phyloP scores from a whole-genome alignment of 2,329 filamentous ascomycete species.

The Aspergillus ochraceus region DNA sequence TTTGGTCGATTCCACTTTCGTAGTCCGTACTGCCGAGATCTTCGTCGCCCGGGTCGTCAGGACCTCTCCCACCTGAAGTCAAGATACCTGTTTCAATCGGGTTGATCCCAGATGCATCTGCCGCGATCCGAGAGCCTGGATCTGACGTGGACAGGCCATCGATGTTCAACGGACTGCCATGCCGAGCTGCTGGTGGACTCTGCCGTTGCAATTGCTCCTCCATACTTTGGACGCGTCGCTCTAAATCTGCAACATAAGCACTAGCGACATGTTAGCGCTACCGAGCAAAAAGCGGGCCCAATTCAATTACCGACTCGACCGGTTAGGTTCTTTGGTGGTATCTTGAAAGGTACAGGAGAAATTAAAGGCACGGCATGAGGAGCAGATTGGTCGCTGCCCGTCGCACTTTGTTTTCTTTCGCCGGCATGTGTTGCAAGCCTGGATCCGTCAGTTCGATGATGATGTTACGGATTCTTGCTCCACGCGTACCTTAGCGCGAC shows the following conservation, averaged over 20 bases:
- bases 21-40: not conserved
- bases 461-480: not conserved
- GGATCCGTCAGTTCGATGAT: not conserved
- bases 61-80: not conserved
- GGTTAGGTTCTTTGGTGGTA: not conserved
- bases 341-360: constrained; percentile 9
- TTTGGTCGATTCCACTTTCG: not conserved
- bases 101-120: not conserved
- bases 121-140: not conserved
- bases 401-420: constrained; percentile 14
- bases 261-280: not conserved
- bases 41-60: not conserved
- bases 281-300: not conserved
- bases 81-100: too few species aligned
- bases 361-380: constrained; percentile 10
- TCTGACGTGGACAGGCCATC: not conserved
- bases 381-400: constrained; percentile 10
- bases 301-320: constrained; percentile 2
- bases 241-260: constrained; percentile 11
- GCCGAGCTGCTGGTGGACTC: not conserved
- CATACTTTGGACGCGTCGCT: constrained; percentile 8
- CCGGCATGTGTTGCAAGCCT: constrained; percentile 15
- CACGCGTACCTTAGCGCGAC: not conserved
- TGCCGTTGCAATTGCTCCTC: constrained; percentile 10
- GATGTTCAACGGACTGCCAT: not conserved